Evolutionary conservation across 108 stramenopile species (phyloP), one percentile per base, ranked within the genome.

Genomic region (Pseudonitzschia multiseries): DNA sequence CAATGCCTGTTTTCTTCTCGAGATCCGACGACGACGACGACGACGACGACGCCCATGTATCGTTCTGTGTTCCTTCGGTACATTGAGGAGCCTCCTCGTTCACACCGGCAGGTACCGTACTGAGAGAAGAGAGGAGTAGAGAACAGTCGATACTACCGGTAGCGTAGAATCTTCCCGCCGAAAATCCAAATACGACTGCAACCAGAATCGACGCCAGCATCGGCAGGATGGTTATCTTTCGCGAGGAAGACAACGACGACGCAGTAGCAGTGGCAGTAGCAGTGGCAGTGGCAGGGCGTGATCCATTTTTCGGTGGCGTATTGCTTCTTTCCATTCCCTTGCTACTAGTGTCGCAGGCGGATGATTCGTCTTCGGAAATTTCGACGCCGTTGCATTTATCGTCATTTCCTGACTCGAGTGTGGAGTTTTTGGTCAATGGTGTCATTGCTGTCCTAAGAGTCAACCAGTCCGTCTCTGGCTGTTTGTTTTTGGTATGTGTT

Each of bases 61-160:
- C 46, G 12, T 48, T 48, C 4, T 15, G n/a, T 29, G 2, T 28
- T 4, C 4, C 32, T 0, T 62, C 61, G 3, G 14, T 33, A 21
- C 61, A 62, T 62, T 62, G 61, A 20, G 40, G 33, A 17, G 32
- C 32, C 12, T 33, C 61, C 13, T 62, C 33, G 61, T 4, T 56
- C 12, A 1, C 24, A 2, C 54, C 22, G 54, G 20, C 2, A 21
- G 54, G 9, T 56, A 18, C 46, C 46, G 13, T 10, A 2, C 4
- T 14, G 46, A 48, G 46, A 3, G 46, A 10, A 18, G 14, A 18
- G 46, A 48, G 17, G 1, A 14, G 13, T 5, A 48, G 46, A 18
- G 46, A 31, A 14, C 57, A 6, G 57, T 59, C 31, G 28, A 59
- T 22, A n/a, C 27, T 10, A n/a, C 10, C 57, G 24, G 27, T 59